Evolutionary conservation across 2,329 filamentous ascomycete genomes (phyloP), one percentile per base, ranked within the genome.

Genomic region (Phoma sp.): DNA sequence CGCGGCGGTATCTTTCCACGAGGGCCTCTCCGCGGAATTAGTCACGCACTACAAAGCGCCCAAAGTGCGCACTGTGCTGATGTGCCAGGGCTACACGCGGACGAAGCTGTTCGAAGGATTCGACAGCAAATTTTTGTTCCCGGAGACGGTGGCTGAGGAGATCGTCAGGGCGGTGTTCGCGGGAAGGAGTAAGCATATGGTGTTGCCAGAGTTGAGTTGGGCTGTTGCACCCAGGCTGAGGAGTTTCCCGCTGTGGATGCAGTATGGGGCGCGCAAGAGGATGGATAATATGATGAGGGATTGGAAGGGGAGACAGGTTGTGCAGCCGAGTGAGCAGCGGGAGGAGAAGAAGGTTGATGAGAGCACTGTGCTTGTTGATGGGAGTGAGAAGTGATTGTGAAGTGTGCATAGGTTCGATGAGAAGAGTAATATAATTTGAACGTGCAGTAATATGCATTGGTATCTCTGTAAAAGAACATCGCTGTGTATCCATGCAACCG

Each of bases 1-100:
- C 1, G 87, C 85, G 0, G 83, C 86, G 1, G 69, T 89, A 18
- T 77, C 84, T 2, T 87, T 92, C 71, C 87, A 91, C 66, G 87
- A 92, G 68, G 88, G 80, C 9, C 67, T 78, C n/a, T 23, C 68
- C 17, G 65, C 68, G 1, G 76, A 77, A 43, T 64, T 78, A 0
- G 57, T 67, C 30, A 83, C 82, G 5, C 75, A 80, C 26, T 89
- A 91, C 71, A 80, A 83, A 20, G 87, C 87, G 1, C 83, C 82
- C 1, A 81, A 80, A 52, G 84, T 91, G 23, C 80, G 87, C 42
- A 90, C 87, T 4, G 81, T 91, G n/a, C 65, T 87, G 7, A 81
- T 90, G 42, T 85, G 84, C 58, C 87, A 85, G 64, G 84, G 80
- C 38, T 88, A 85, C 71, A 87, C 80, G 62, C 83, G 80, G 66